Percentiles rank a stretch among this genome's conserved stretches.
phyloP scores from a whole-genome alignment of 352 stramenopile genomes.

The Elongisporangium anandrum region DNA sequence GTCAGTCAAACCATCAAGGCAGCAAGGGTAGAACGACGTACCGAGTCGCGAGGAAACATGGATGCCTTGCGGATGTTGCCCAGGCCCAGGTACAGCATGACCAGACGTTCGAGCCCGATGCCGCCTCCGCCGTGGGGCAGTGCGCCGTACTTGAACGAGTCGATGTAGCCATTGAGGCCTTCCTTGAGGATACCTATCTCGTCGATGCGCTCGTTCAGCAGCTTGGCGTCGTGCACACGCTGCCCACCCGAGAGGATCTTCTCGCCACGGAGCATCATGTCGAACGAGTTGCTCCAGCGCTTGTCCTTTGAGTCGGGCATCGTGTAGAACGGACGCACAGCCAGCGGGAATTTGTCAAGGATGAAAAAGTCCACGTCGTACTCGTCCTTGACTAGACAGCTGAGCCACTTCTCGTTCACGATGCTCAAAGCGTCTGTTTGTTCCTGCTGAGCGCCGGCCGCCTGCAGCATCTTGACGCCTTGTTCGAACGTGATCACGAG shows the following conservation, averaged over 20 bases:
- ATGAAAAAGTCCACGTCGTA: constrained; percentile 99
- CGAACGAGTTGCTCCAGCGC: constrained; percentile 96
- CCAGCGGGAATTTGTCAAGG: constrained; percentile 99
- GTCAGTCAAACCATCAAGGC: constrained; percentile 6
- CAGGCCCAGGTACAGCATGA: constrained; percentile 98
- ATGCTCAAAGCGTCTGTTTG: constrained; percentile 86
- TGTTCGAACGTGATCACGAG: constrained; percentile 94
- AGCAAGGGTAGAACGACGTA: constrained; percentile 18
- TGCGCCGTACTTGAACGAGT: constrained; percentile 98
- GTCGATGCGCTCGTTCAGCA: constrained; percentile 92
- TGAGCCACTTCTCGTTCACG: constrained; percentile 98
- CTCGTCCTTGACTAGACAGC: constrained; percentile 94
- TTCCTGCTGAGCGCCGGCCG: constrained; percentile 68
- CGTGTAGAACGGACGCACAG: constrained; percentile 99
- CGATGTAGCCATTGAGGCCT: constrained; percentile 95
- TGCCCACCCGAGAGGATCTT: constrained; percentile 99
- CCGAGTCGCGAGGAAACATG: constrained; percentile 98
- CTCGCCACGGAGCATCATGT: constrained; percentile 99
- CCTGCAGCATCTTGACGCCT: constrained; percentile 91
- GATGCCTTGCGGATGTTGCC: constrained; percentile 99
- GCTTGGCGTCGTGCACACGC: constrained; percentile 96
- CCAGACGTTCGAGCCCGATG: constrained; percentile 98
- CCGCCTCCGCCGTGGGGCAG: constrained; percentile 97
- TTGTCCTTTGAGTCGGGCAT: constrained; percentile 97
- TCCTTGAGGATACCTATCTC: constrained; percentile 80